These are phyloP conservation scores for Trichosanthes cucumerina DNA, from an alignment of 306 rosid genomes.

Conservation along the genomic window DNA sequence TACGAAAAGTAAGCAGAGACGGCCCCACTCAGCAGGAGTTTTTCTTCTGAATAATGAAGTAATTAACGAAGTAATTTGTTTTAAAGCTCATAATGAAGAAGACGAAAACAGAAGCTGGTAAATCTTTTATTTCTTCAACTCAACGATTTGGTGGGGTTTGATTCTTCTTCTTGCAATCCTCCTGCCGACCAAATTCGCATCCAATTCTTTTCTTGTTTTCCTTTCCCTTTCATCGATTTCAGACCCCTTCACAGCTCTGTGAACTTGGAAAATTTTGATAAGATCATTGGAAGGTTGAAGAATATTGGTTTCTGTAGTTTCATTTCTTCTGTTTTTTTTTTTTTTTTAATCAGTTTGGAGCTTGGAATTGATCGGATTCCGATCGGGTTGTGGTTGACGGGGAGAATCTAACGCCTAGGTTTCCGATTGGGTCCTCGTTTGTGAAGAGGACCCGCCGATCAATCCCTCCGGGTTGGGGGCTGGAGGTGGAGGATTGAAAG, in stretches of 20 bases:
- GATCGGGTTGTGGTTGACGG: conserved; percentile 8
- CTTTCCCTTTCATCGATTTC: neutral
- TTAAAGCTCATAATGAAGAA: neutral
- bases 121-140: neutral
- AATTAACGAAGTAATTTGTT: neutral
- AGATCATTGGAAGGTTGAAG: neutral
- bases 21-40: neutral
- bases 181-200: neutral
- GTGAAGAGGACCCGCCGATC: conserved; percentile 16
- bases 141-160: conserved; percentile 6
- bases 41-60: neutral
- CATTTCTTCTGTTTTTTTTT: neutral
- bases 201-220: neutral
- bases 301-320: neutral
- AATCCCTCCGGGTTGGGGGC: neutral
- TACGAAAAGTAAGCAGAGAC: neutral
- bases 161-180: conserved; percentile 9
- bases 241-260: neutral
- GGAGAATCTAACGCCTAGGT: conserved; percentile 30
- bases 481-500: neutral
- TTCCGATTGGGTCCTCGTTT: conserved; percentile 20
- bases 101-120: neutral
- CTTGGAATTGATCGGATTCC: neutral
- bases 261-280: neutral
- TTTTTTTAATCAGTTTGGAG: neutral